Evolutionary conservation across 345 rosid genomes (phyloP).

Genomic region (Physaria fendleri): DNA sequence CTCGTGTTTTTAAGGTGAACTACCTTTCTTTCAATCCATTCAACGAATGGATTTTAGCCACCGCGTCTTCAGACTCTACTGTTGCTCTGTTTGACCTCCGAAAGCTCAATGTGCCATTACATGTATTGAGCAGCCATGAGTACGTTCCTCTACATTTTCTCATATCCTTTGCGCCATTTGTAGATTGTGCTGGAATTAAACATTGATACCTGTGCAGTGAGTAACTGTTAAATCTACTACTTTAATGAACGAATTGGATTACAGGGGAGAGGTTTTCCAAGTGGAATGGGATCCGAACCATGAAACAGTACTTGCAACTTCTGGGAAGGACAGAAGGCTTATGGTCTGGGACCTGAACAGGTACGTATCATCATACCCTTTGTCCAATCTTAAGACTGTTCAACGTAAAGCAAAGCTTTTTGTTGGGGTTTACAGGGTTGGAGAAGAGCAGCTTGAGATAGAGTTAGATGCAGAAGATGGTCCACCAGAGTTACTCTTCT

Average conservation of each 20-base stretch:
- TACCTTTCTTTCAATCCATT: constrained; percentile 74
- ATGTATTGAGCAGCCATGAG: constrained; percentile 70
- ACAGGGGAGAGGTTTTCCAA: constrained; percentile 70
- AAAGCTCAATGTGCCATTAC: constrained; percentile 58
- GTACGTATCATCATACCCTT: constrained; percentile 41
- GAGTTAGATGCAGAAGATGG: constrained; percentile 84
- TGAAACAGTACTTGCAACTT: constrained; percentile 84
- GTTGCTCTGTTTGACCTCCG: constrained; percentile 78
- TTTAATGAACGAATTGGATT: neutral
- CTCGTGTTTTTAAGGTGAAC: constrained; percentile 45
- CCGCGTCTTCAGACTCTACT: constrained; percentile 86
- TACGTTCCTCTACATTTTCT: constrained; percentile 21
- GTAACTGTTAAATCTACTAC: neutral
- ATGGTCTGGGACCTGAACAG: constrained; percentile 95
- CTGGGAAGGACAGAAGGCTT: constrained; percentile 84
- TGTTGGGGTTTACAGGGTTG: constrained; percentile 42
- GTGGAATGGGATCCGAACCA: constrained; percentile 99
- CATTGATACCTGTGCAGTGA: neutral
- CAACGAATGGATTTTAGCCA: constrained; percentile 84
- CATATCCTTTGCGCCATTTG: neutral
- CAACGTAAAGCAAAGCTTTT: neutral
- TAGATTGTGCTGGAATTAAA: neutral
- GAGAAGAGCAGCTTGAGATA: constrained; percentile 77
- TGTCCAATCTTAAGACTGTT: neutral
- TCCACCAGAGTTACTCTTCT: constrained; percentile 84